A percentile compares a stretch with the other conserved stretches of the same genome.
phyloP scores from a whole-genome alignment of 1,284 basidiomycete genomes.

The Boletus semigastroideus region DNA sequence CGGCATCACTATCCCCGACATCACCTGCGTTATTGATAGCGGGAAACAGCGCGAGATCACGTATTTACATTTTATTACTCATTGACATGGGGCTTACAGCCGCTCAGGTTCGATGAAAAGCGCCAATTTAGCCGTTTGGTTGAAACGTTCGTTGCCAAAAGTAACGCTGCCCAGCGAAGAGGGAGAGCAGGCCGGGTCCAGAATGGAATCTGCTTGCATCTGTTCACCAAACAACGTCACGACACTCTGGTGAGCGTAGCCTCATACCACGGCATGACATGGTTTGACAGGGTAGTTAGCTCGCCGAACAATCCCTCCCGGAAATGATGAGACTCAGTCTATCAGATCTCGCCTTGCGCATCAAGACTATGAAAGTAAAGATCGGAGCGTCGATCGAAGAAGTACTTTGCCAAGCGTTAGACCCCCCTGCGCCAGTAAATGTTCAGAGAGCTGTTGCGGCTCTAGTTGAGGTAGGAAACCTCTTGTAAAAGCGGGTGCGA shows the following conservation, averaged over 20 bases:
- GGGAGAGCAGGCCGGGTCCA: slow-evolving; percentile 94
- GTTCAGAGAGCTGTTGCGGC: slow-evolving; percentile 90
- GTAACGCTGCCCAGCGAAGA: slow-evolving; percentile 91
- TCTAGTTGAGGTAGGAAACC: slow-evolving; percentile 76
- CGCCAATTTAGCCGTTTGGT: slow-evolving; percentile 92
- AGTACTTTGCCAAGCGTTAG: slow-evolving; percentile 83
- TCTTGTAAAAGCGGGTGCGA: not conserved
- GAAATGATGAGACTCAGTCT: slow-evolving; percentile 96
- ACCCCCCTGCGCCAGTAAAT: slow-evolving; percentile 87
- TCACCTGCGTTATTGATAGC: slow-evolving; percentile 95
- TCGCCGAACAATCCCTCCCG: slow-evolving; percentile 90
- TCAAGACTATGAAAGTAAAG: slow-evolving; percentile 95
- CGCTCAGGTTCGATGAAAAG: slow-evolving; percentile 90
- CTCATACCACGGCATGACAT: slow-evolving; percentile 27
- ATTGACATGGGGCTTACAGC: slow-evolving; percentile 12
- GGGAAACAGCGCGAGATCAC: slow-evolving; percentile 95
- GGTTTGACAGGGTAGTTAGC: slow-evolving; percentile 43
- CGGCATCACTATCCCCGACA: slow-evolving; percentile 97
- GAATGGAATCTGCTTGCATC: slow-evolving; percentile 90
- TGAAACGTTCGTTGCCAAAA: slow-evolving; percentile 91
- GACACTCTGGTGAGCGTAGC: slow-evolving; percentile 60
- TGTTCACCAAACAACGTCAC: slow-evolving; percentile 89
- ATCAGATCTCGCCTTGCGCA: slow-evolving; percentile 91
- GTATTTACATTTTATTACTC: slow-evolving; percentile 35
- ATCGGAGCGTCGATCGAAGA: slow-evolving; percentile 89